phyloP scores from a whole-genome alignment of 495 filamentous ascomycete genomes.

The Astrothelium subdiscretum region DNA sequence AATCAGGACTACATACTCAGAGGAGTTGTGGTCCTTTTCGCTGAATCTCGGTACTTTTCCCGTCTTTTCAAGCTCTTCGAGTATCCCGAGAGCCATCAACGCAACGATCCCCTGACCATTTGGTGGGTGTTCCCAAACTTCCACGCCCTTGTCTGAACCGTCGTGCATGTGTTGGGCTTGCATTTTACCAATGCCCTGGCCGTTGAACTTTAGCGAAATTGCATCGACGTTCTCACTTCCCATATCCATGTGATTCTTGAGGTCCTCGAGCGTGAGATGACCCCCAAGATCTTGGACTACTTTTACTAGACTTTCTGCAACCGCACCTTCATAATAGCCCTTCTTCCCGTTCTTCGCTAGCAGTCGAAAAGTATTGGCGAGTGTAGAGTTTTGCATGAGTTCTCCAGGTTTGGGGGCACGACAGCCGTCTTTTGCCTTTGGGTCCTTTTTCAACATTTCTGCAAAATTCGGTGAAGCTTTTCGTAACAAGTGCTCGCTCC shows the following conservation, averaged over 20 bases:
- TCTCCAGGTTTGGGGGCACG: conserved; percentile 73
- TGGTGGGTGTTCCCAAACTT: conserved; percentile 95
- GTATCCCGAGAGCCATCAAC: conserved; percentile 82
- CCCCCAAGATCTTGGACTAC: conserved; percentile 68
- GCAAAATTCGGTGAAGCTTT: conserved; percentile 67
- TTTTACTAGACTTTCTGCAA: conserved; percentile 70
- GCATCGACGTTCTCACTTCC: conserved; percentile 72
- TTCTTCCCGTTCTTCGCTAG: conserved; percentile 72
- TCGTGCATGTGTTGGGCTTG: conserved; percentile 34
- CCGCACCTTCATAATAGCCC: conserved; percentile 80
- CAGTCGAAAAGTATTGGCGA: conserved; percentile 71
- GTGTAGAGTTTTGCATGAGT: conserved; percentile 70
- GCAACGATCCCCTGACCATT: conserved; percentile 96
- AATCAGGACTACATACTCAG: conserved; percentile 19
- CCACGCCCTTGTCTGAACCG: conserved; percentile 46
- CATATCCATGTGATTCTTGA: conserved; percentile 57
- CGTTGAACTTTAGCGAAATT: conserved; percentile 66
- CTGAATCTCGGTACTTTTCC: conserved; percentile 61
- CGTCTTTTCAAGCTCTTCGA: conserved; percentile 67
- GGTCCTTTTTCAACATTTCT: conserved; percentile 73
- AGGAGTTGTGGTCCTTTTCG: conserved; percentile 59
- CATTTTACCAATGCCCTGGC: conserved; percentile 46
- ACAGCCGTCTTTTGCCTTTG: conserved; percentile 49
- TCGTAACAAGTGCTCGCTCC: conserved; percentile 46
- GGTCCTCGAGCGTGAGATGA: conserved; percentile 65